phyloP scores from a whole-genome alignment of 331 rosid species.

The Acacia concinna region DNA sequence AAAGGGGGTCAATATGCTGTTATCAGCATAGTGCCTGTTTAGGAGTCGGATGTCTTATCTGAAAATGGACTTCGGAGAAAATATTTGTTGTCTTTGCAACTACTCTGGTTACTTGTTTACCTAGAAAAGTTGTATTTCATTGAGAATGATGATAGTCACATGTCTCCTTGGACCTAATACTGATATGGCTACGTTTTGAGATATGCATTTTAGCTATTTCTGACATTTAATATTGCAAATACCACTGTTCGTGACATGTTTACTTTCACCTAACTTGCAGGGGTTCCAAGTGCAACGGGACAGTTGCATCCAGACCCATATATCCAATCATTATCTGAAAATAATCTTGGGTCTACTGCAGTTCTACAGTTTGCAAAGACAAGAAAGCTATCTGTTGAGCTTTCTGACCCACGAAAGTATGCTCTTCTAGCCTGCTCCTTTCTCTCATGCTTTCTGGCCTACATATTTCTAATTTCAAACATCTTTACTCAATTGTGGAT shows the following conservation, averaged over 20 bases:
- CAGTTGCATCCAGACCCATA: constrained; percentile 58
- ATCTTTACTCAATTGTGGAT: background rate
- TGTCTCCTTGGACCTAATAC: background rate
- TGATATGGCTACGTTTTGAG: background rate
- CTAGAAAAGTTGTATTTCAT: background rate
- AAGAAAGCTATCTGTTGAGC: constrained; percentile 74
- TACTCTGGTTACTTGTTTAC: background rate
- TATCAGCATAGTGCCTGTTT: constrained; percentile 1
- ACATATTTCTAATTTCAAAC: background rate
- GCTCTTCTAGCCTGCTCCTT: constrained; percentile 23
- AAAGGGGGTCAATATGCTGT: background rate
- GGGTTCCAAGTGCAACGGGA: constrained; percentile 48
- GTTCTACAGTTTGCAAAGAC: constrained; percentile 73
- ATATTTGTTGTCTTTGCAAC: background rate
- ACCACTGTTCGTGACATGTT: constrained; percentile 33
- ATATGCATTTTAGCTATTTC: background rate
- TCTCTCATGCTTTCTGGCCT: background rate
- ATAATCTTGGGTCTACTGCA: constrained; percentile 53
- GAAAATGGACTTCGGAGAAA: background rate
- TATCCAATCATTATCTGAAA: constrained; percentile 54
- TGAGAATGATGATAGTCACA: background rate
- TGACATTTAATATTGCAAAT: constrained; percentile 34
- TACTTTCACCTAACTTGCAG: constrained; percentile 46
- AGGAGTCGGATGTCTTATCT: background rate
- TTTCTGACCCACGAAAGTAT: constrained; percentile 78